Evolutionary conservation across 495 filamentous ascomycete genomes (phyloP), one percentile per base, ranked within the genome.

Genomic region (Lepraria neglecta): DNA sequence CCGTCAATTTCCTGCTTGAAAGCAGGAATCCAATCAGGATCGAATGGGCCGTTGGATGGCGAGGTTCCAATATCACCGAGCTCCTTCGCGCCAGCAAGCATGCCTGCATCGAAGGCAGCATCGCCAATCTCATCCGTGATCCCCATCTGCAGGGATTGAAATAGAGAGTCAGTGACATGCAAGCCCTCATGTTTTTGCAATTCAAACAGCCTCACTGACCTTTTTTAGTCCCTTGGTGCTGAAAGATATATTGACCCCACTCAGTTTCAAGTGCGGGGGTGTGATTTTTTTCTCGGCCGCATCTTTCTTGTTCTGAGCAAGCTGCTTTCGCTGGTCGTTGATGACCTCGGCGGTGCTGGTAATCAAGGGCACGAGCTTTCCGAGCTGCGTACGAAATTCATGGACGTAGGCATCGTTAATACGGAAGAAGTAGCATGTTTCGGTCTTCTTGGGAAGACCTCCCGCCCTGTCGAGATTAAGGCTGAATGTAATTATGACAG

Each of bases 1-100:
- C 72, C 72, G 38, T 75, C 65, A 46, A 75, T 71, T 0, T 69
- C 69, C 12, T 71, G 40, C 63, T 70, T 61, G 54, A 74, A 74
- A n/a, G 68, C 64, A 4, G 69, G 60, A 38, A 64, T 47, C 70
- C 70, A 72, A 19, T 69, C 53, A 14, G 65, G 65, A 28, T 12
- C 47, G 60, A 65, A 65, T 35, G 12, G 50, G 53, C 35, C 59
- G n/a, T 35, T 33, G 17, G 63, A 0, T 6, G 21, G 15, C 24
- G 50, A 43, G 27, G 58, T 50, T 48, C 63, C 58, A 24, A 50
- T 40, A 38, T 72, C 70, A 24, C 69, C 69, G 1, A 72, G 69
- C 9, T 27, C 27, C 4, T 47, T 24, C 7, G 70, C 70, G 38
- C 65, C 66, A 19, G 58, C 43, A 5, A 71, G 42, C 70, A 72